Percentiles rank a stretch among this genome's conserved stretches.
phyloP scores from a whole-genome alignment of 116 monocot genomes.

The Trichopus zeylanicus region DNA sequence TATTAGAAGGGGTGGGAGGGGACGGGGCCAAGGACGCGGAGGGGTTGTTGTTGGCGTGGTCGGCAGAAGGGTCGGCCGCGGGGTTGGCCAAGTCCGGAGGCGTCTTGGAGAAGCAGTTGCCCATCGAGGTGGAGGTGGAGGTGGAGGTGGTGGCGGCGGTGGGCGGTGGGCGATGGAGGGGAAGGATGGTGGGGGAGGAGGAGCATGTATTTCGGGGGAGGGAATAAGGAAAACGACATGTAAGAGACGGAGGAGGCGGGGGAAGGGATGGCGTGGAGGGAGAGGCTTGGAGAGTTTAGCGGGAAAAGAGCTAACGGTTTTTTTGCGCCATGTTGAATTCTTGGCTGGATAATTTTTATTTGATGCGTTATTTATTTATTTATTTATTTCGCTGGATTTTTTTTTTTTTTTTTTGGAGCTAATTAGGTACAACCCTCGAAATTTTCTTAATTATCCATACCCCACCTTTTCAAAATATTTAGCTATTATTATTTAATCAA shows the following conservation, averaged over 20 bases:
- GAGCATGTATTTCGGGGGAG: background rate
- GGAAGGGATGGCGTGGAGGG: background rate
- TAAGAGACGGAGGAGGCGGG: background rate
- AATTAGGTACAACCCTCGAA: too few relatives aligned
- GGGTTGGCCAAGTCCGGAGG: constrained; percentile 4
- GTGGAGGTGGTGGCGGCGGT: background rate
- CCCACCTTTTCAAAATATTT: too few relatives aligned
- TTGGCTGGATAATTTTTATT: too few relatives aligned
- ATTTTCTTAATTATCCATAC: too few relatives aligned
- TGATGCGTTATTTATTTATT: too few relatives aligned
- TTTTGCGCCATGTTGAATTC: too few relatives aligned
- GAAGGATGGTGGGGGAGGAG: background rate
- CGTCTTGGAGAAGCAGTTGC: constrained; percentile 26
- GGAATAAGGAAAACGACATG: too few relatives aligned
- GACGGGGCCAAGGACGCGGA: too few relatives aligned
- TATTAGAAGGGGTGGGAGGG: background rate
- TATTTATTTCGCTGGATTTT: too few relatives aligned
- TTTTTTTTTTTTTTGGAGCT: too few relatives aligned
- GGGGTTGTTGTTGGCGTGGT: background rate
- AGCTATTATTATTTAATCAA: too few relatives aligned
- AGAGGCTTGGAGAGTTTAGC: background rate
- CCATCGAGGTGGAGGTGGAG: constrained; percentile 21
- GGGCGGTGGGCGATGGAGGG: background rate
- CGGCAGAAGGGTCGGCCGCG: background rate
- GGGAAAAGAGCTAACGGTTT: too few relatives aligned